Conservation (phyloP, 345 rosid species). For the Eucalyptus sideroxylon region DNA sequence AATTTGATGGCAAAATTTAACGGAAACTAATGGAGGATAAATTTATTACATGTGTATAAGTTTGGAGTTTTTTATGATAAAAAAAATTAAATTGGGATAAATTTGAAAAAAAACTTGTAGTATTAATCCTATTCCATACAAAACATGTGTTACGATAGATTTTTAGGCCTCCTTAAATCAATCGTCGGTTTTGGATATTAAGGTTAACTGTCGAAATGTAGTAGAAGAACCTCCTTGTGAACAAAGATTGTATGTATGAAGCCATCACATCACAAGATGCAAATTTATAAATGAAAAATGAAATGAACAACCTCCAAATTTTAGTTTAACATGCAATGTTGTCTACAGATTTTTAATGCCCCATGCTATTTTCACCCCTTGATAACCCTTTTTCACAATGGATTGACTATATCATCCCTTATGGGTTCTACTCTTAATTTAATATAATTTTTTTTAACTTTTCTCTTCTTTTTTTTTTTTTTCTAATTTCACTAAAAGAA, state of each 20-base stretch:
- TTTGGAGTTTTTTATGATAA: rapidly evolving
- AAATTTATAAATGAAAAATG: neutral
- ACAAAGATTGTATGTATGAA: neutral
- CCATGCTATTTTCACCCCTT: neutral
- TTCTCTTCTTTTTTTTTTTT: too few relatives aligned
- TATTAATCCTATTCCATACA: neutral
- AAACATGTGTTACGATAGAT: neutral
- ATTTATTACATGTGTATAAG: rapidly evolving
- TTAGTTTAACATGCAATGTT: rapidly evolving
- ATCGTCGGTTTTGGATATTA: neutral
- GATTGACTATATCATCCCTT: too few relatives aligned
- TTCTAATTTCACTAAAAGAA: neutral
- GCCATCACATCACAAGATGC: neutral
- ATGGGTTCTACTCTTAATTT: neutral
- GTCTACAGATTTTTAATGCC: neutral
- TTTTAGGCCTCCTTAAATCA: neutral
- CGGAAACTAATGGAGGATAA: rapidly evolving
- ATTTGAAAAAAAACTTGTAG: too few relatives aligned
- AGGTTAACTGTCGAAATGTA: neutral
- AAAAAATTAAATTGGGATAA: too few relatives aligned
- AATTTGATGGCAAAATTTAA: too few relatives aligned
- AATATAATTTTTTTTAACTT: too few relatives aligned
- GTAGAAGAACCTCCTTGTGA: neutral
- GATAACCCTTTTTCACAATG: too few relatives aligned
- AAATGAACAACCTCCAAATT: rapidly evolving